Base-by-base conservation (phyloP, 139 green algal species). In the Tetratostichococcus sp. region DNA sequence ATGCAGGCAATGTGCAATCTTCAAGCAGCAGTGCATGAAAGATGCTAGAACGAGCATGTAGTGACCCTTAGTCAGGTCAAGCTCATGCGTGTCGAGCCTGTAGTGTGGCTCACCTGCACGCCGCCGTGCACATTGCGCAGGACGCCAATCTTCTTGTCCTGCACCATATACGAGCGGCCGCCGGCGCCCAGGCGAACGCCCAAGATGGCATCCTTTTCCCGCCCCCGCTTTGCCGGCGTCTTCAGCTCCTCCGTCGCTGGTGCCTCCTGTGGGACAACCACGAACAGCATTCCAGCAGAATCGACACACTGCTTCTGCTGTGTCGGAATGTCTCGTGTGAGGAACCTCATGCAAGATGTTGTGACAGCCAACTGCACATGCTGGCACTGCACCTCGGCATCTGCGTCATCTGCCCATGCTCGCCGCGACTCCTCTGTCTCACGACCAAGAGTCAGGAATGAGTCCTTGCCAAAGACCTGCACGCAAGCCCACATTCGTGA, bases 121-220 rank as follows among this genome's bases (percentile, higher is more conserved):
- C 93, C 93, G 14, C 86, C 84, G 30, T 86, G 71, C 71, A 89
- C 77, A 78, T 98, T 98, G n/a, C 80, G 73, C 72, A 97, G 89
- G 30, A 98, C 94, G 50, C 94, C 91, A 71, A 98, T 92, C 39
- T 85, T 69, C 16, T 84, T 84, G 57, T 89, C 89, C 30, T 89
- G 84, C 75, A 94, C 69, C 8, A 95, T 73, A 83, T 92, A 98
- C 31, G 77, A 94, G 79, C 90, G 90, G 23, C 89, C 83, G n/a
- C 79, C 84, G 34, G 78, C 87, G 26, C 88, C 89, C 71, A 93
- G 78, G 21, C 86, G 59, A 31, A 93, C 77, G 59, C 72, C 81
- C 69, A 79, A 67, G 39, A 89, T 88, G 42, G 70, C 62, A 6
- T 75, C 68, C 32, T 75, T 68, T 28, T 79, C 78, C 59, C 82